Percentiles rank a stretch among this genome's conserved stretches.
Evolutionary conservation across 2,329 filamentous ascomycete genomes (phyloP).

Genomic region (Achaetomium macrosporum): DNA sequence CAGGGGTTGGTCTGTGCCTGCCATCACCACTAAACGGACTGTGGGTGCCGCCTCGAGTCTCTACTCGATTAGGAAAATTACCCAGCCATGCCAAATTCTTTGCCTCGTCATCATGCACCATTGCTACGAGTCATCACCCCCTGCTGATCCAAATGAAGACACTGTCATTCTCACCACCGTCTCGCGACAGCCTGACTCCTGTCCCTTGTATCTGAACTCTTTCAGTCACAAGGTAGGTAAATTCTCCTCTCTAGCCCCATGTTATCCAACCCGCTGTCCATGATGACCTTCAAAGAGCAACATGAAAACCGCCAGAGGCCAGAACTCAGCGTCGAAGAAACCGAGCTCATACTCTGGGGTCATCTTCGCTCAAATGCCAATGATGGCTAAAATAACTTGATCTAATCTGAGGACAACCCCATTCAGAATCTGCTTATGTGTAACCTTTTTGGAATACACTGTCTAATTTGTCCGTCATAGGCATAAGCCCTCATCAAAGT

Average conservation of each 20-base stretch:
- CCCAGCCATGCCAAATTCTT: too few relatives aligned
- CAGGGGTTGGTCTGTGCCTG: too few relatives aligned
- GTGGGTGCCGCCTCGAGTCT: too few relatives aligned
- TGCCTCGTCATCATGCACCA: too few relatives aligned
- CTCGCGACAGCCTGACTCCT: background rate
- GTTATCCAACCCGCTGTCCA: slow-evolving; percentile 1
- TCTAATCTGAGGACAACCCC: slow-evolving; percentile 53
- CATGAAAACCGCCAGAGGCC: slow-evolving; percentile 33
- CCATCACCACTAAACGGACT: too few relatives aligned
- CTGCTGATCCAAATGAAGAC: too few relatives aligned
- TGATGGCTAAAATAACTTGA: slow-evolving; percentile 52
- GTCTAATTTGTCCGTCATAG: slow-evolving; percentile 28
- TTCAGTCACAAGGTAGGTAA: background rate
- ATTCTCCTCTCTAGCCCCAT: background rate
- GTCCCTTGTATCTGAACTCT: background rate
- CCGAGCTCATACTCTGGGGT: slow-evolving; percentile 48
- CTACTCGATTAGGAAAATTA: too few relatives aligned
- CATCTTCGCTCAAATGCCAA: slow-evolving; percentile 33
- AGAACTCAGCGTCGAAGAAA: slow-evolving; percentile 37
- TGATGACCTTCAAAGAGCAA: slow-evolving; percentile 25
- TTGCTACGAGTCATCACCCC: too few relatives aligned
- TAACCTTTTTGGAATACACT: slow-evolving; percentile 20
- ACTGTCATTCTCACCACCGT: background rate
- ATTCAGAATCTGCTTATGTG: background rate
- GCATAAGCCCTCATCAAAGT: too few relatives aligned